Conservation (phyloP, 73 alveolate species). For the Loxodes magnus region DNA sequence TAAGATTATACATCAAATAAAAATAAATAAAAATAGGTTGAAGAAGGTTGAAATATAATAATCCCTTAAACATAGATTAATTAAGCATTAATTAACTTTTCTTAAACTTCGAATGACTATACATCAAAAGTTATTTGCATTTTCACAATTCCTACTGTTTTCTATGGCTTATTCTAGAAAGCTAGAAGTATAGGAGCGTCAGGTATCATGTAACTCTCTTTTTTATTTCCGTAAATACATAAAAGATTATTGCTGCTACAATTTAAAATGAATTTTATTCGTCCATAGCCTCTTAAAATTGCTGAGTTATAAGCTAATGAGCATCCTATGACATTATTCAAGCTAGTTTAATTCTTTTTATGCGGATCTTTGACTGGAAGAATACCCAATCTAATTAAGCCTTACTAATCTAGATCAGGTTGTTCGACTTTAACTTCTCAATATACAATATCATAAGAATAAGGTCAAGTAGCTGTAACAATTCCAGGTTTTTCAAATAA, state of each 20-base stretch:
- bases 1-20: too few relatives aligned
- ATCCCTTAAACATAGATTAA: too few relatives aligned
- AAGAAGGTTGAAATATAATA: too few relatives aligned
- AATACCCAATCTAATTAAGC: constrained; percentile 1
- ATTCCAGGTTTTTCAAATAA: constrained; percentile 47
- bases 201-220: not conserved
- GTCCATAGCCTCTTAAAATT: constrained; percentile 3
- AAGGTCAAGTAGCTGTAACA: constrained; percentile 25
- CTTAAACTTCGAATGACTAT: too few relatives aligned
- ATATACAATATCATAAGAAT: constrained; percentile 35
- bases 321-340: constrained; percentile 4
- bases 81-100: too few relatives aligned
- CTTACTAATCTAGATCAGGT: not conserved
- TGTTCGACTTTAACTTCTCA: constrained; percentile 31
- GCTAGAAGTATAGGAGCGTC: constrained; percentile 11
- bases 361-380: not conserved
- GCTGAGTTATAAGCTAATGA: not conserved
- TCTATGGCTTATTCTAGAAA: constrained; percentile 1
- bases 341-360: too few relatives aligned
- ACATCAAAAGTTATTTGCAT: too few relatives aligned
- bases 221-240: not conserved
- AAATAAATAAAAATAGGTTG: too few relatives aligned
- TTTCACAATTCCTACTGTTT: too few relatives aligned
- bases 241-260: not conserved
- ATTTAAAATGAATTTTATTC: not conserved